Base-by-base conservation (phyloP, 345 rosid species). In the Rubroshorea leprosula region DNA sequence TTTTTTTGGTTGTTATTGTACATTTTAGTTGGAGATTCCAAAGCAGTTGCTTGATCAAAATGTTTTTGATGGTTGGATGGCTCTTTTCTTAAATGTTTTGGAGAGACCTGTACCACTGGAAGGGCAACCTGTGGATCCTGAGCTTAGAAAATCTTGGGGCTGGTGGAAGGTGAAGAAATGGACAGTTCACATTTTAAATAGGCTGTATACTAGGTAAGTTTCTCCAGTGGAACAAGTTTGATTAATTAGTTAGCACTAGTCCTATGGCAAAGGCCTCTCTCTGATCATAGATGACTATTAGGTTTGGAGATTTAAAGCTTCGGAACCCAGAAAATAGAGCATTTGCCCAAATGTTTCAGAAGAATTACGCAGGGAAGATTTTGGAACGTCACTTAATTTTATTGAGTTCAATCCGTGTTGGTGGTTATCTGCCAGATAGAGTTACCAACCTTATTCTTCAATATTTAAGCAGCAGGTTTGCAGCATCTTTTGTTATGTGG, bases 121-220 rank as follows among this genome's bases (percentile, higher is more conserved):
- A 71, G 97, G 96, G 15, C 93, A 94, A 72, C 97, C 97, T 69
- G 41, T 65, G 51, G 97, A 94, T 72, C 90, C 82, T 0, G 99
- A 94, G 56, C 76, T 81, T 26, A 81, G 97, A 78, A 94, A 90
- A 76, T 81, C 95, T 44, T 94, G 99, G 99, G 96, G 97, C 23
- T 94, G 99, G 99, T 94, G 99, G 99, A 94, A 94, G 74, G 90
- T 94, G 84, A 94, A 94, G 83, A 94, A 94, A 71, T 94, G 99
- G 99, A 94, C 95, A 0, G 87, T 86, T 71, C 97, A 90, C 63
- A 94, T 94, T 62, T 74, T 90, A 67, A 94, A 94, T 75, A 81
- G 97, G 79, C 86, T 94, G 21, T 84, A 82, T 64, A 94, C 95
- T 47, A 68, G 99, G 97, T 87, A 67, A 49, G 79, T 62, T 60